Base-by-base conservation (phyloP, 768 basidiomycete genomes). In the Zangia roseola region DNA sequence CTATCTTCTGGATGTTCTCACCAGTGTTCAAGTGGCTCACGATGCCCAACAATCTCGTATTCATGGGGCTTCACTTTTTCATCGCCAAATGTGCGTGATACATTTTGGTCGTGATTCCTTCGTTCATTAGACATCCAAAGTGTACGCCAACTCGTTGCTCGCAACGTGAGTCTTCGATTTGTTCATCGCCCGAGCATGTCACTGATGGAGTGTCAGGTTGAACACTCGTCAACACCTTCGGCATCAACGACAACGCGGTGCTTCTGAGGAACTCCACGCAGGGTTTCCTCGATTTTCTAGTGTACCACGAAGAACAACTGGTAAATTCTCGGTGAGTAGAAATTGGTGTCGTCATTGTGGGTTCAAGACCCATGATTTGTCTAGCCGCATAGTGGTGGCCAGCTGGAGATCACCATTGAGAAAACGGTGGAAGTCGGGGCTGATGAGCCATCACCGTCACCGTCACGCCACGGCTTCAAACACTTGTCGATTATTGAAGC, bases 11-110 rank as follows among this genome's bases (percentile, higher is more conserved):
- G 14, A 12, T 14, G 10, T 43, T 25, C 39, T 47, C 44, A 52
- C 23, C 4, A 0, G 43, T 9, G 4, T 10, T 21, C 5, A 48
- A 67, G 79, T 80, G 79, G 79, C 53, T 80, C 13, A 51, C 62
- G 8, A 72, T 78, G 67, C 72, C 74, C 6, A 50, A 60, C 13
- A 78, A 80, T 49, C 69, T 80, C 5, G 63, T 80, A 10, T 81
- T 80, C 55, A 70, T 78, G 75, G 79, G 72, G 2, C 53, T 81
- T 5, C 76, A 80, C 56, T 76, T 80, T 50, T 68, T 79, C 20
- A 80, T 81, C 46, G 70, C 73, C 56, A 81, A 81, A 63, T 57
- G 77, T 78, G 46, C 42, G 72, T 57, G 14, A 13, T 51, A 28
- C 24, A 3, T 20, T 14, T 37, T 21, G 4, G 5, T 24, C 9